phyloP scores from a whole-genome alignment of 331 rosid species.

The Phaseolus coccineus region DNA sequence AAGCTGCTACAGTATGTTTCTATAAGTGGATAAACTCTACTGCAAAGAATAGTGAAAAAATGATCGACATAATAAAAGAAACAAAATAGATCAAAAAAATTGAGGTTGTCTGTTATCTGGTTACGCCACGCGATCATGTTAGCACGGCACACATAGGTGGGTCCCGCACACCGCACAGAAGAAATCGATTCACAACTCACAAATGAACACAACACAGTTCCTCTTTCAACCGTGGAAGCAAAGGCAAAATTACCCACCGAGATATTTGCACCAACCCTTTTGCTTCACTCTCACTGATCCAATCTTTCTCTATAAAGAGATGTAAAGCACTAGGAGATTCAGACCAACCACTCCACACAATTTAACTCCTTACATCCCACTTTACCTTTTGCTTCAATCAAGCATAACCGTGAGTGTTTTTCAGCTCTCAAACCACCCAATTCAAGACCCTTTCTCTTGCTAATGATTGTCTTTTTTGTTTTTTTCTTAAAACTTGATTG shows the following conservation, averaged over 20 bases:
- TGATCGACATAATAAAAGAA: background rate
- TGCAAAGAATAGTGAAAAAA: too few relatives aligned
- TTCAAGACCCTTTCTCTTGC: conserved; percentile 4
- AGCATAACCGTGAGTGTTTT: conserved; percentile 13
- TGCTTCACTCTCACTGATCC: conserved; percentile 5
- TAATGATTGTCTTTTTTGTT: background rate
- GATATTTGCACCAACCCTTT: background rate
- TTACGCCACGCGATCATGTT: background rate
- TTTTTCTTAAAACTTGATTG: background rate
- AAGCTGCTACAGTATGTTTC: too few relatives aligned
- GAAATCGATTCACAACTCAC: background rate
- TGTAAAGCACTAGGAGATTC: background rate
- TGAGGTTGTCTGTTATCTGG: background rate
- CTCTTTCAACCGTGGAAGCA: conserved; percentile 48
- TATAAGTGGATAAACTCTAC: background rate
- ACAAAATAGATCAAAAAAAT: background rate
- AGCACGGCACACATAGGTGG: background rate
- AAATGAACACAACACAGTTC: background rate
- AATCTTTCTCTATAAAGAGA: conserved; percentile 18
- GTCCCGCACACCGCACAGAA: background rate
- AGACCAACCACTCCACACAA: background rate
- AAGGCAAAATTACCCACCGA: background rate
- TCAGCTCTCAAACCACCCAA: background rate
- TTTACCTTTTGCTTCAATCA: background rate
- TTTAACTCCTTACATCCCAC: background rate